Evolutionary conservation across 331 rosid species (phyloP).

Genomic region (Arachis monticola): DNA sequence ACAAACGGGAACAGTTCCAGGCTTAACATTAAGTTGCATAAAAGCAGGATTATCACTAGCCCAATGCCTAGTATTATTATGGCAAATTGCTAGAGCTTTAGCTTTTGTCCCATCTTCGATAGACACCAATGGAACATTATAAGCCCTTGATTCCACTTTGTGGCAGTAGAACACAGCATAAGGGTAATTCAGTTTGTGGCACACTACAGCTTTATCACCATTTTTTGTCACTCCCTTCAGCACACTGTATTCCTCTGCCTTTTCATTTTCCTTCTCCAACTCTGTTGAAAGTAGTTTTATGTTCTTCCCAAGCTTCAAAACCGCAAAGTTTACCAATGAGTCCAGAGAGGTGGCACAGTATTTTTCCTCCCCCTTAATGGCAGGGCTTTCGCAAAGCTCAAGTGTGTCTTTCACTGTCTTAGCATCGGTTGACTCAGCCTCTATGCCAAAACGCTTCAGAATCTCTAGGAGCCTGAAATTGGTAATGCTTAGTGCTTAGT

Average conservation of each 20-base stretch:
- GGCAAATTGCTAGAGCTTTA: constrained; percentile 26
- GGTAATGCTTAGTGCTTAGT: too few species aligned
- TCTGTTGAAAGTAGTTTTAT: constrained; percentile 18
- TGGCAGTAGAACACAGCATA: constrained; percentile 35
- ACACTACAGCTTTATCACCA: constrained; percentile 20
- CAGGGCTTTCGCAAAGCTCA: constrained; percentile 32
- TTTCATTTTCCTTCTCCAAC: neutral
- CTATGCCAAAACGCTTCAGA: neutral
- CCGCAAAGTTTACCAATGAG: constrained; percentile 35
- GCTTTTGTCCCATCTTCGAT: neutral
- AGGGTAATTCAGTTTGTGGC: constrained; percentile 25
- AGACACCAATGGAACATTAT: constrained; percentile 22
- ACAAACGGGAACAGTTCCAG: constrained; percentile 31
- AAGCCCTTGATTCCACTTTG: constrained; percentile 8
- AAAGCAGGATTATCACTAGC: neutral
- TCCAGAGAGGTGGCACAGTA: constrained; percentile 43
- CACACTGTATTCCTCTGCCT: neutral
- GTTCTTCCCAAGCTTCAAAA: constrained; percentile 37
- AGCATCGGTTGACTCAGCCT: constrained; percentile 29
- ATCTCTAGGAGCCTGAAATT: neutral
- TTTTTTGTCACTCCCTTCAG: constrained; percentile 2
- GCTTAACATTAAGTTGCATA: constrained; percentile 15
- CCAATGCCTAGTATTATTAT: constrained; percentile 4
- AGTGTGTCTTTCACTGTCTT: constrained; percentile 24
- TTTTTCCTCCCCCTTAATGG: constrained; percentile 27